Conservation (phyloP, 169 alveolate species). For the Plasmodium knowlesi region DNA sequence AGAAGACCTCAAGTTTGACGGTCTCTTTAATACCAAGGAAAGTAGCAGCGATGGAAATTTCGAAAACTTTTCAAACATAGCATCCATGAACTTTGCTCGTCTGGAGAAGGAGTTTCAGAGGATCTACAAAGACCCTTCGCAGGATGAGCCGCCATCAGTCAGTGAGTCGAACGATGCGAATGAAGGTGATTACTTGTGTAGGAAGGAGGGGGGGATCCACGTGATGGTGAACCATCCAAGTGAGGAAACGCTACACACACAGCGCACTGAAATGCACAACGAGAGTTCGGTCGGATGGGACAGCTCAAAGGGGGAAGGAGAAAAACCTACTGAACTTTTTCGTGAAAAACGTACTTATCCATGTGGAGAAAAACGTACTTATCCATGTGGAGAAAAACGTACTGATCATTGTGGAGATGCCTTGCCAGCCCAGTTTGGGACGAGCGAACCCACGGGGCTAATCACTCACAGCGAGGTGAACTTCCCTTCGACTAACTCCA, state of each 20-base stretch:
- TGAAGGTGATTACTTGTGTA: background rate
- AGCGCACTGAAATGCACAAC: background rate
- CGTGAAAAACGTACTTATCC: background rate
- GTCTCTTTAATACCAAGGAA: background rate
- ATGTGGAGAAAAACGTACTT: background rate
- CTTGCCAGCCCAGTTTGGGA: background rate
- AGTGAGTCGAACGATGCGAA: background rate
- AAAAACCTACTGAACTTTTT: background rate
- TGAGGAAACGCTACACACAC: background rate
- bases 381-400: background rate
- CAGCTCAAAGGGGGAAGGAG: background rate
- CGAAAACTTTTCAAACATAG: background rate
- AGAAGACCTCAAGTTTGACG: background rate
- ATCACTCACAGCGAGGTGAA: background rate
- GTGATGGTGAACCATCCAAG: background rate
- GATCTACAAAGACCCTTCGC: background rate
- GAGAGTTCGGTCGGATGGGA: background rate
- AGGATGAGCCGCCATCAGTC: background rate
- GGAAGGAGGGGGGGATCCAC: background rate
- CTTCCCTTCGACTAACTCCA: background rate
- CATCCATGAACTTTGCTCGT: constrained; percentile 11
- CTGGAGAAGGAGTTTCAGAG: constrained; percentile 35
- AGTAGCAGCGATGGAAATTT: background rate
- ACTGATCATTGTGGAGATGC: background rate
- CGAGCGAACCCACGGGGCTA: background rate